A percentile compares a stretch with the other conserved stretches of the same genome.
These are phyloP conservation scores for Candida namnaoensis DNA, from an alignment of 805 yeast genomes.

Conservation along the genomic window DNA sequence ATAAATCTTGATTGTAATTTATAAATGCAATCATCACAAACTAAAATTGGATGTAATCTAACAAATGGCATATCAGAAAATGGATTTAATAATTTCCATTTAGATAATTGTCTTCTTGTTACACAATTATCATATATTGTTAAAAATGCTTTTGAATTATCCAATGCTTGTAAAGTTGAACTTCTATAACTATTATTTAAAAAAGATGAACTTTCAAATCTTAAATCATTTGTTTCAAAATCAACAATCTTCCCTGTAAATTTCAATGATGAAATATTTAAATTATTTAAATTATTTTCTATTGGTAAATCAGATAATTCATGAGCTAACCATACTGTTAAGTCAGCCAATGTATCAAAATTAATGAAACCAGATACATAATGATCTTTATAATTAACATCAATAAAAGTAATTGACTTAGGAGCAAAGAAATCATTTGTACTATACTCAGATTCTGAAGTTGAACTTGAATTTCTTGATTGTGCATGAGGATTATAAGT, in stretches of 20 bases:
- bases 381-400: slow-evolving; percentile 1
- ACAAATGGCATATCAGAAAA: slow-evolving; percentile 6
- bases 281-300: not conserved
- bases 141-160: slow-evolving; percentile 1
- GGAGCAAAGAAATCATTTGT: not conserved
- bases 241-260: slow-evolving; percentile 10
- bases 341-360: not conserved
- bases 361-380: slow-evolving; percentile 1
- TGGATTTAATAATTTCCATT: slow-evolving; percentile 13
- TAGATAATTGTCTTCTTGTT: slow-evolving; percentile 8
- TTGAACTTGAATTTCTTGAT: not conserved
- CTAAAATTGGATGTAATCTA: slow-evolving; percentile 1
- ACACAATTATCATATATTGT: slow-evolving; percentile 4
- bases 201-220: slow-evolving; percentile 1
- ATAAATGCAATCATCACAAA: slow-evolving; percentile 11
- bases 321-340: not conserved
- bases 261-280: not conserved
- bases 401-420: slow-evolving; percentile 2
- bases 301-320: not conserved
- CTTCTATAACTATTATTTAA: no score
- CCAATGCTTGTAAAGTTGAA: not conserved
- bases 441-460: no score
- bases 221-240: slow-evolving; percentile 11
- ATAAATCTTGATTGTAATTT: slow-evolving; percentile 7
- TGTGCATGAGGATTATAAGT: not conserved